A percentile compares a stretch with the other conserved stretches of the same genome.
Evolutionary conservation across 148 eudicot genomes (phyloP).

Genomic region (Pouteria glomerata): DNA sequence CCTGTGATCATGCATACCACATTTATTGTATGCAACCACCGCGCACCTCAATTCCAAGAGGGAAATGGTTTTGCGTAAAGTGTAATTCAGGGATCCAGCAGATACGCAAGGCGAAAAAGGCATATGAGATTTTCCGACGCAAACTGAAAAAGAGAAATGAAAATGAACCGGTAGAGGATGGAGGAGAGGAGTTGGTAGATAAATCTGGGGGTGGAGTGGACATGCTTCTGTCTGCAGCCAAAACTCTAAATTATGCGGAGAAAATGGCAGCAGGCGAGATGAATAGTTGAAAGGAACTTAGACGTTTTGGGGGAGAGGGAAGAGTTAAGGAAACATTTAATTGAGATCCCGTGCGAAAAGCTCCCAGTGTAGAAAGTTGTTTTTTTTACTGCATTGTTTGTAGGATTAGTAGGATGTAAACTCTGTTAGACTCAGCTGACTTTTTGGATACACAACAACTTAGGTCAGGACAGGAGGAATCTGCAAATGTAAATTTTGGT

Average conservation of each 20-base stretch:
- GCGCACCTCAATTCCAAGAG: slow-evolving; percentile 44
- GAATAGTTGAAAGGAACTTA: not conserved
- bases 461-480: not conserved
- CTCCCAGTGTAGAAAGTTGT: not conserved
- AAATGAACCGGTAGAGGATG: slow-evolving; percentile 18
- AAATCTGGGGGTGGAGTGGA: slow-evolving; percentile 69
- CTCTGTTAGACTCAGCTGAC: not conserved
- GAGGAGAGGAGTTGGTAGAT: slow-evolving; percentile 22
- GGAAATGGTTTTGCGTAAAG: slow-evolving; percentile 80
- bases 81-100: slow-evolving; percentile 56
- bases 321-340: not conserved
- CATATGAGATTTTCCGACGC: slow-evolving; percentile 34
- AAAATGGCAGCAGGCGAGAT: slow-evolving; percentile 20
- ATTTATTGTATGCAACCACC: slow-evolving; percentile 88
- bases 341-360: not conserved
- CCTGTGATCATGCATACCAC: slow-evolving; percentile 89
- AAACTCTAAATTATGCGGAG: slow-evolving; percentile 54
- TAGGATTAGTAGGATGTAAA: not conserved
- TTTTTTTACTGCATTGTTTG: not conserved
- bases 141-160: slow-evolving; percentile 22
- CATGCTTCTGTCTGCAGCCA: slow-evolving; percentile 83
- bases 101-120: slow-evolving; percentile 46
- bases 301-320: not conserved
- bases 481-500: slow-evolving; percentile 5
- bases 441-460: slow-evolving; percentile 1